These are phyloP conservation scores for Microdochium trichocladiopsis DNA, from an alignment of 2,329 filamentous ascomycete species.

Conservation along the genomic window DNA sequence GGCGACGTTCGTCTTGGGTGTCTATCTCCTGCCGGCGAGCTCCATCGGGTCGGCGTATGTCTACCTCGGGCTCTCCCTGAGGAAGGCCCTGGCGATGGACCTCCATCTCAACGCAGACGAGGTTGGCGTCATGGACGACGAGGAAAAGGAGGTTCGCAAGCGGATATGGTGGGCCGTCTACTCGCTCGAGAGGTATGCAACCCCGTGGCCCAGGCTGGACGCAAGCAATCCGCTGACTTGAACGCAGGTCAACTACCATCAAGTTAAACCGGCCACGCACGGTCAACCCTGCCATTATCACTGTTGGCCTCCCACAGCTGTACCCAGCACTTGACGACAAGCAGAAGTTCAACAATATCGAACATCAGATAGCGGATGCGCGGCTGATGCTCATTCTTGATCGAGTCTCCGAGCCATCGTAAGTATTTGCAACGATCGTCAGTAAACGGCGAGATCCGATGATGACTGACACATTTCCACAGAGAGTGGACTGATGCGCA, in stretches of 20 bases:
- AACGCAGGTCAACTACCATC: slow-evolving; percentile 10
- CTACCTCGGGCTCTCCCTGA: slow-evolving; percentile 19
- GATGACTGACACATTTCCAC: not conserved
- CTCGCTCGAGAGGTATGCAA: slow-evolving; percentile 17
- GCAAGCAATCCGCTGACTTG: not conserved
- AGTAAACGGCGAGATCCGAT: not conserved
- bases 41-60: slow-evolving; percentile 24
- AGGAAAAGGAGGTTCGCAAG: slow-evolving; percentile 13
- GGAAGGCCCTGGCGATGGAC: slow-evolving; percentile 19
- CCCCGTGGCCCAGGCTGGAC: not conserved
- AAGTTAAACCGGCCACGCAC: slow-evolving; percentile 17
- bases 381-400: slow-evolving; percentile 21
- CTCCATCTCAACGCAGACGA: slow-evolving; percentile 18
- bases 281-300: slow-evolving; percentile 13
- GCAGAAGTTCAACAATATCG: slow-evolving; percentile 23
- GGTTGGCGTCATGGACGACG: slow-evolving; percentile 6
- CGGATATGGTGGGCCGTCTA: slow-evolving; percentile 22
- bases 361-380: slow-evolving; percentile 21
- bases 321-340: slow-evolving; percentile 9
- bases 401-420: slow-evolving; percentile 16
- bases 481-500: slow-evolving; percentile 1
- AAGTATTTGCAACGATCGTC: not conserved
- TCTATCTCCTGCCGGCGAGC: slow-evolving; percentile 25
- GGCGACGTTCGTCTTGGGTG: slow-evolving; percentile 22
- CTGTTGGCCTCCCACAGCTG: slow-evolving; percentile 9